A percentile compares a stretch with the other conserved stretches of the same genome.
phyloP scores from a whole-genome alignment of 345 rosid genomes.

The Euphorbia peplus region DNA sequence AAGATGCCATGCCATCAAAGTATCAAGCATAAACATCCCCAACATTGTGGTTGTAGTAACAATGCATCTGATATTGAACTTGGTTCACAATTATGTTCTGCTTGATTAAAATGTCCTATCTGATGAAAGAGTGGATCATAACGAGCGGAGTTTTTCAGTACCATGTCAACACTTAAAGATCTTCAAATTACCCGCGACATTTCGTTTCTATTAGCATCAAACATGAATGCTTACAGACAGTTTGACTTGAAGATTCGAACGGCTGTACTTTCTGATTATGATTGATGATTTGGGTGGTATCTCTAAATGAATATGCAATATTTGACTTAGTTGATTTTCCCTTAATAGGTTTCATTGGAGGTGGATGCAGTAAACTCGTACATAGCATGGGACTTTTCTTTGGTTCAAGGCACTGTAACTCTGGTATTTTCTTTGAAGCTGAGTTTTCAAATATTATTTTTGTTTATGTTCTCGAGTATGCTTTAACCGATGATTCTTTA shows the following conservation, averaged over 20 bases:
- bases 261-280: no score
- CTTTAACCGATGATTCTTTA: neutral
- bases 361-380: slow-evolving; percentile 92
- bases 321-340: slow-evolving; percentile 7
- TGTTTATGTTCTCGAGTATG: slow-evolving; percentile 4
- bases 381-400: slow-evolving; percentile 93
- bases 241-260: neutral
- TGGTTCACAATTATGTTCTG: slow-evolving; percentile 3
- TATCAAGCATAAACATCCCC: neutral
- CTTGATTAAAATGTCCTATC: neutral
- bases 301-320: neutral
- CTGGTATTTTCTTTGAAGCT: slow-evolving; percentile 43
- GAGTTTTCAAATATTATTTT: neutral
- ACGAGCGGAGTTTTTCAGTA: neutral
- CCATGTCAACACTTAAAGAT: neutral
- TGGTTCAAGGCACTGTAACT: slow-evolving; percentile 78
- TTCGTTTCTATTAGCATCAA: neutral
- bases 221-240: neutral
- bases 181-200: neutral
- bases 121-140: neutral
- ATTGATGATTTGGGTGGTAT: neutral
- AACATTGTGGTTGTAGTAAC: neutral
- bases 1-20: neutral
- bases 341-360: slow-evolving; percentile 60
- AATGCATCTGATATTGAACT: neutral